Base-by-base conservation (phyloP, 257 asterid species). In the Gynochthodes officinalis region DNA sequence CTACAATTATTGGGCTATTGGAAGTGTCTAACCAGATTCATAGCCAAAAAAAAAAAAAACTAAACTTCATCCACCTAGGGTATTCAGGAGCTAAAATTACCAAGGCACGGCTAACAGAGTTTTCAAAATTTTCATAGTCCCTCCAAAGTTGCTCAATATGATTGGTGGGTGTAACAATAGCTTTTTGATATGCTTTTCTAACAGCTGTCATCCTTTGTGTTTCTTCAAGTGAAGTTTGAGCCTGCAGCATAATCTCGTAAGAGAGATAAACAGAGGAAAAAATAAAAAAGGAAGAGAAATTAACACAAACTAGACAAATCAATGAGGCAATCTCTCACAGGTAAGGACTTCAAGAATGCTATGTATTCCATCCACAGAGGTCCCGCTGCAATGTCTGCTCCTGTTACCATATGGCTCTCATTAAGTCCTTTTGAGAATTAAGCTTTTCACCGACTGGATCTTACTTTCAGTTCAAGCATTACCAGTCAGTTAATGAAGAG, bases 121-220 rank as follows among this genome's bases (percentile, higher is more conserved):
- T 95, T 79, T 95, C 99, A 84, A 95, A 95, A 86, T 77, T 92
- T 84, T 92, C 99, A 60, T 95, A 95, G 76, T 95, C 99, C 83
- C 96, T 90, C 99, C 98, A 95, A 70, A 95, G 93, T 75, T 95
- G 99, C 89, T 92, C 98, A 67, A 90, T 87, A 52, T 86, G 95
- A 80, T 88, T 95, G 52, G 93, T 88, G 35, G 99, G 99, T 80
- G 94, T 88, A 61, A 95, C 84, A 76, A 95, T 87, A 59, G 96
- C 98, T 83, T 89, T 88, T 78, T 95, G 99, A 77, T 92, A 95
- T 44, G 85, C 86, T 86, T 89, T 95, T 57, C 98, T 88, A 79
- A 95, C 81, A 72, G 86, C 76, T 60, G 95, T 89, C 97, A 95
- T 95, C 64, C 96, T 77, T 63, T 90, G 97, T 0, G 98, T 85